Evolutionary conservation across 768 basidiomycete species (phyloP).

Genomic region (Chlorophyllum brunneum): DNA sequence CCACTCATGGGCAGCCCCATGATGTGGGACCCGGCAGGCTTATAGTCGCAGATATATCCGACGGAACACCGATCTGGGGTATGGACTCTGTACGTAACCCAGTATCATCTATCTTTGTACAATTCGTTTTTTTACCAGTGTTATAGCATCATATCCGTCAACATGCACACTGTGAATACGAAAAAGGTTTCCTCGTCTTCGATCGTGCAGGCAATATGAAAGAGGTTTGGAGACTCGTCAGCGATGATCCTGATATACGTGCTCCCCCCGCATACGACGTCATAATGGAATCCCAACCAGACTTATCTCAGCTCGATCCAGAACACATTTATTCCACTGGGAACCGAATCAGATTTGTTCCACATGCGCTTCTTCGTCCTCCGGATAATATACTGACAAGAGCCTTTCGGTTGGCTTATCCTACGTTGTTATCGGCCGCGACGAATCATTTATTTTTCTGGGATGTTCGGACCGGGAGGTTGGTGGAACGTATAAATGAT

Average conservation of each 20-base stretch:
- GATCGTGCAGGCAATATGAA: conserved; percentile 53
- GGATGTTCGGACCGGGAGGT: conserved; percentile 50
- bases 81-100: conserved; percentile 39
- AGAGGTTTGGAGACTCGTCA: conserved; percentile 66
- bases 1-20: conserved; percentile 33
- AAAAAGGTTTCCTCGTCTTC: conserved; percentile 65
- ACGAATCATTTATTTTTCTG: conserved; percentile 48
- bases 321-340: neutral
- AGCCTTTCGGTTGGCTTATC: conserved; percentile 41
- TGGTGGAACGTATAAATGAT: conserved; percentile 45
- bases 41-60: conserved; percentile 50
- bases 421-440: conserved; percentile 52
- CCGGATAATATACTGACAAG: conserved; percentile 6
- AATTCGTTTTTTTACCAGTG: neutral
- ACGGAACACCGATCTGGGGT: conserved; percentile 54
- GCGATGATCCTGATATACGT: conserved; percentile 19
- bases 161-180: conserved; percentile 73
- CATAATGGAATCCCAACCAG: conserved; percentile 12
- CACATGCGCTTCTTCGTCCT: conserved; percentile 15
- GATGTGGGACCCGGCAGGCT: conserved; percentile 44
- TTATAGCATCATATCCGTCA: conserved; percentile 37
- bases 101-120: neutral
- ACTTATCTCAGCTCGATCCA: conserved; percentile 14
- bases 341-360: conserved; percentile 10
- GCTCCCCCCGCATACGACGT: conserved; percentile 8